A percentile compares a stretch with the other conserved stretches of the same genome.
phyloP scores from a whole-genome alignment of 495 filamentous ascomycete species.

The Penicillium samsonianum region DNA sequence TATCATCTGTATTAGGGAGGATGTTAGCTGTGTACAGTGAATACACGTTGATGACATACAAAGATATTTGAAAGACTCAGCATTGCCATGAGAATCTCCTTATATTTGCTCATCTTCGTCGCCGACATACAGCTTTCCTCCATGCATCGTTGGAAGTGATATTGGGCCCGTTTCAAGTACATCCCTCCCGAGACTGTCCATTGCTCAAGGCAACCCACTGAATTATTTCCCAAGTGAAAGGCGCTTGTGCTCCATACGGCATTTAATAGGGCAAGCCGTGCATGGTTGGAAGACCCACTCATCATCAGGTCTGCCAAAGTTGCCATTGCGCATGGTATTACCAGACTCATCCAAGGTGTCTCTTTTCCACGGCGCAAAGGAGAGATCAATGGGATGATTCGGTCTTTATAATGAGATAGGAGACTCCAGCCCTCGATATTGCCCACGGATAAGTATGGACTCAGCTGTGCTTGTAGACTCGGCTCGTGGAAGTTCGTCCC shows the following conservation, averaged over 20 bases:
- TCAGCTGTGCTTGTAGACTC: neutral
- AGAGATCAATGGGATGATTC: conserved; percentile 22
- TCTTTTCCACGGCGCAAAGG: conserved; percentile 21
- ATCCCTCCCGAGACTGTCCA: conserved; percentile 10
- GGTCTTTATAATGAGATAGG: conserved; percentile 26
- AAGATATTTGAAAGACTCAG: conserved; percentile 26
- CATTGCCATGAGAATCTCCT: conserved; percentile 25
- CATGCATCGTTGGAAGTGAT: conserved; percentile 16
- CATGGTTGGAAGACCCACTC: conserved; percentile 7
- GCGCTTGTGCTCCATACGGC: conserved; percentile 22
- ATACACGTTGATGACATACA: conserved; percentile 11
- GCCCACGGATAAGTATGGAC: neutral
- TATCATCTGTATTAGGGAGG: conserved; percentile 15
- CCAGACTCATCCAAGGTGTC: conserved; percentile 17
- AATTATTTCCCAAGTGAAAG: conserved; percentile 19
- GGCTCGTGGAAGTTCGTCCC: neutral
- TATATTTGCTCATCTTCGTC: conserved; percentile 23
- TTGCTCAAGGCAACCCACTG: neutral
- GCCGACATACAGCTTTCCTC: conserved; percentile 10
- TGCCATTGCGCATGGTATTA: conserved; percentile 22
- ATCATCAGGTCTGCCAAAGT: conserved; percentile 20
- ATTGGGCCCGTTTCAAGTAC: conserved; percentile 16
- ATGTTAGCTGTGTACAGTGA: neutral
- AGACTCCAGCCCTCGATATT: conserved; percentile 21
- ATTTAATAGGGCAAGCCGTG: conserved; percentile 21